Percentiles rank a stretch among this genome's conserved stretches.
Conservation (phyloP, 345 rosid species). For the Mangifera indica region DNA sequence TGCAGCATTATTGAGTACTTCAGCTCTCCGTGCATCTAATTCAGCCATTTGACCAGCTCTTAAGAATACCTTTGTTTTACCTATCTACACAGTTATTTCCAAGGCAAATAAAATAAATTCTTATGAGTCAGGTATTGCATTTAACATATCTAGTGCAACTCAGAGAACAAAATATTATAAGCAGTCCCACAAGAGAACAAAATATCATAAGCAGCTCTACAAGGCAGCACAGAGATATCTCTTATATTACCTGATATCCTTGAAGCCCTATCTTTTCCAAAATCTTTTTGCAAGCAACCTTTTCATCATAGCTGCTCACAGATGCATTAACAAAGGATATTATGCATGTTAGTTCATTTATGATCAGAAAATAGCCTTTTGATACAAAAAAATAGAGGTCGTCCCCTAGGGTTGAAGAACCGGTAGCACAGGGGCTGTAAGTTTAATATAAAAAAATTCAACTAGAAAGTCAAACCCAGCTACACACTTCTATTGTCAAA, state of each 20-base stretch:
- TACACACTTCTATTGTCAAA: constrained; percentile 5
- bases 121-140: neutral
- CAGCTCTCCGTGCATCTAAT: constrained; percentile 81
- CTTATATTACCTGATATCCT: constrained; percentile 76
- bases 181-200: neutral
- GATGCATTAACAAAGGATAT: constrained; percentile 21
- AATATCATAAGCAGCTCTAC: constrained; percentile 7
- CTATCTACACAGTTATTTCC: constrained; percentile 57
- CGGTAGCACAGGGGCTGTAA: neutral
- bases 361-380: neutral
- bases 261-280: constrained; percentile 79
- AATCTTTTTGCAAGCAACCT: constrained; percentile 62
- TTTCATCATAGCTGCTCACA: constrained; percentile 76
- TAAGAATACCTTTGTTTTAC: constrained; percentile 90
- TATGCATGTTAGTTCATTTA: constrained; percentile 17
- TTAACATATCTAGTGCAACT: neutral
- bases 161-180: neutral
- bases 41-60: constrained; percentile 99
- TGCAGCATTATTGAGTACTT: constrained; percentile 77
- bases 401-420: neutral
- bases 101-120: constrained; percentile 17
- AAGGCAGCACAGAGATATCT: constrained; percentile 18
- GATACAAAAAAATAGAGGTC: neutral
- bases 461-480: neutral
- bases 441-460: neutral